Conservation (phyloP, 2,329 filamentous ascomycete species). For the Sphaerulina vaccinii region DNA sequence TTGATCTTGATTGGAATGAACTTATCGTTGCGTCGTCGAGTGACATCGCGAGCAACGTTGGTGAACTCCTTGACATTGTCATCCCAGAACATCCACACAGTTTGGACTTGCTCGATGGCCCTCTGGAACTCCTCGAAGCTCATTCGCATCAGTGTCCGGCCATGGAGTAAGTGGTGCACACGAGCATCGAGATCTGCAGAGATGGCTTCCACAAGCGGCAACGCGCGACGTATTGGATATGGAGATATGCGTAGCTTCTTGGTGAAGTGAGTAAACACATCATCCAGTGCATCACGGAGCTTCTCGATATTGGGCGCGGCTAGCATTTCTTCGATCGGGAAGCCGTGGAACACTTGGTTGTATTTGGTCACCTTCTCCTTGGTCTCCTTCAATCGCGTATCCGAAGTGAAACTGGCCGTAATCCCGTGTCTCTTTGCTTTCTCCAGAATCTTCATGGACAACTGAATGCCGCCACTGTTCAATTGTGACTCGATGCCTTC, state of each 20-base stretch:
- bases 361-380: constrained; percentile 97
- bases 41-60: constrained; percentile 93
- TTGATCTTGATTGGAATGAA: constrained; percentile 98
- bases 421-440: constrained; percentile 98
- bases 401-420: constrained; percentile 92
- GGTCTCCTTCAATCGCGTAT: constrained; percentile 93
- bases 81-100: constrained; percentile 91
- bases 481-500: constrained; percentile 90
- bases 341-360: constrained; percentile 98
- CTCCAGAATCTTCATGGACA: constrained; percentile 93
- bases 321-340: constrained; percentile 89
- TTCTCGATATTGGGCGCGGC: constrained; percentile 88
- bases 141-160: constrained; percentile 84
- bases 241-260: constrained; percentile 96
- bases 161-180: constrained; percentile 80
- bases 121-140: constrained; percentile 87
- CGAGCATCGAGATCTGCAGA: constrained; percentile 87
- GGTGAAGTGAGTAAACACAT: constrained; percentile 93
- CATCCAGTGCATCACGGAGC: constrained; percentile 80
- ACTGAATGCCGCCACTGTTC: constrained; percentile 78
- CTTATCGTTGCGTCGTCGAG: constrained; percentile 88
- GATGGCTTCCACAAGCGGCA: constrained; percentile 95
- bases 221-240: constrained; percentile 86
- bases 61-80: constrained; percentile 97
- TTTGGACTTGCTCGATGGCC: constrained; percentile 78